Percentiles rank a stretch among this genome's conserved stretches.
phyloP scores from a whole-genome alignment of 2,329 filamentous ascomycete genomes.

The Fusarium chlamydosporum region DNA sequence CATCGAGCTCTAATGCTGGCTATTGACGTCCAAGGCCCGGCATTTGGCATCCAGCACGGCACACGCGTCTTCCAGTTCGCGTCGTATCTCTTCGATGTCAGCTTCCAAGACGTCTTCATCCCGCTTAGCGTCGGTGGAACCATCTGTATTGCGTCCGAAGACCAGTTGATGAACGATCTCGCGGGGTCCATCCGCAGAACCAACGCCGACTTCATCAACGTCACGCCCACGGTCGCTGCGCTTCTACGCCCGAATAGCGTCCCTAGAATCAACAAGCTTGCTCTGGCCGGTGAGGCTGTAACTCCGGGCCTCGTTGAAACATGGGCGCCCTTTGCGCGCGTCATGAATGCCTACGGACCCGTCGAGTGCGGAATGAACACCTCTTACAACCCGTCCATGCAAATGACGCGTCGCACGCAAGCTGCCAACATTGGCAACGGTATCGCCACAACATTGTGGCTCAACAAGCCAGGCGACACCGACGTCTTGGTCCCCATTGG shows the following conservation, averaged over 20 bases:
- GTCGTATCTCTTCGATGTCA: slow-evolving; percentile 17
- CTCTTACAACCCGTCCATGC: slow-evolving; percentile 16
- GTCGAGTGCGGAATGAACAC: slow-evolving; percentile 22
- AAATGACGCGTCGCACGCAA: slow-evolving; percentile 10
- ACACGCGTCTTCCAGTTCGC: slow-evolving; percentile 19
- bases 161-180: slow-evolving; percentile 18
- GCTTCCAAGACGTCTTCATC: slow-evolving; percentile 18
- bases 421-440: slow-evolving; percentile 22
- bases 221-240: slow-evolving; percentile 15
- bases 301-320: slow-evolving; percentile 18
- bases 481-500: slow-evolving; percentile 19
- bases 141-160: slow-evolving; percentile 18
- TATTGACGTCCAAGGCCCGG: slow-evolving; percentile 16
- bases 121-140: slow-evolving; percentile 18
- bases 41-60: slow-evolving; percentile 19
- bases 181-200: slow-evolving; percentile 15
- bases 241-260: slow-evolving; percentile 12
- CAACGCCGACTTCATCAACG: slow-evolving; percentile 19
- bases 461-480: slow-evolving; percentile 11
- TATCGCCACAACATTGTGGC: slow-evolving; percentile 20
- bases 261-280: slow-evolving; percentile 16
- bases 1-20: slow-evolving; percentile 14
- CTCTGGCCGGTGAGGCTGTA: slow-evolving; percentile 18
- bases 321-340: slow-evolving; percentile 19
- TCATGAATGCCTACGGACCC: slow-evolving; percentile 20